Evolutionary conservation across 495 filamentous ascomycete genomes (phyloP).

Genomic region (Penicilliopsis zonata): DNA sequence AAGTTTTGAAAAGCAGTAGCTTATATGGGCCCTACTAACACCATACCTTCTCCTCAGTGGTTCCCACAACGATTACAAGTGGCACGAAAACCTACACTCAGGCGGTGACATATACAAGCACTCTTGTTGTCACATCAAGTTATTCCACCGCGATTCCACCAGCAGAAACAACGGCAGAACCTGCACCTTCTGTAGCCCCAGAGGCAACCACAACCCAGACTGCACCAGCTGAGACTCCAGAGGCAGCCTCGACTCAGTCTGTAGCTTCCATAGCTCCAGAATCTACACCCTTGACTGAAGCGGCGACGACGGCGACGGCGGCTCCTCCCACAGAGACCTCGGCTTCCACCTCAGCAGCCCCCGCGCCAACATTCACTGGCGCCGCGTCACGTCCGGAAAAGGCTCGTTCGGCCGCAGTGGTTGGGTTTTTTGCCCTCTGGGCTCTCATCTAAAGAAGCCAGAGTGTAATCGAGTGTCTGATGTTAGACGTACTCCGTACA

Average conservation of each 20-base stretch:
- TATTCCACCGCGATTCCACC: neutral
- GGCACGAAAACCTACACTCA: slow-evolving; percentile 13
- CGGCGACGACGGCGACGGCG: neutral
- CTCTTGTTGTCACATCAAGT: slow-evolving; percentile 12
- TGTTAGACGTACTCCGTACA: neutral
- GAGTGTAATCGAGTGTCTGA: neutral
- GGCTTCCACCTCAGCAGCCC: neutral
- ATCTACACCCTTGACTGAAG: neutral
- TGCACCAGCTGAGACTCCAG: neutral
- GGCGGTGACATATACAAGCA: slow-evolving; percentile 15
- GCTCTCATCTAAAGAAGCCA: slow-evolving; percentile 1
- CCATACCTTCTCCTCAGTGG: neutral
- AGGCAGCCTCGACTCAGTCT: too few species aligned
- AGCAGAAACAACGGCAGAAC: slow-evolving; percentile 10
- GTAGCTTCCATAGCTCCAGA: neutral
- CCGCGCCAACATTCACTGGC: slow-evolving; percentile 2
- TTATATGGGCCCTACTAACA: neutral
- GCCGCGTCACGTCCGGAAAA: slow-evolving; percentile 1
- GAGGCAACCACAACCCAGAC: neutral
- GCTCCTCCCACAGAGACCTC: slow-evolving; percentile 1
- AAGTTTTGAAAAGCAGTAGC: neutral
- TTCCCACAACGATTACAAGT: slow-evolving; percentile 8
- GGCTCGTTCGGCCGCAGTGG: slow-evolving; percentile 1
- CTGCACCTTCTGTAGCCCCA: slow-evolving; percentile 7
- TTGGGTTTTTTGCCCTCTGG: slow-evolving; percentile 3